These are phyloP conservation scores for Colletotrichum limetticola DNA, from an alignment of 2,329 filamentous ascomycete genomes.

Conservation along the genomic window DNA sequence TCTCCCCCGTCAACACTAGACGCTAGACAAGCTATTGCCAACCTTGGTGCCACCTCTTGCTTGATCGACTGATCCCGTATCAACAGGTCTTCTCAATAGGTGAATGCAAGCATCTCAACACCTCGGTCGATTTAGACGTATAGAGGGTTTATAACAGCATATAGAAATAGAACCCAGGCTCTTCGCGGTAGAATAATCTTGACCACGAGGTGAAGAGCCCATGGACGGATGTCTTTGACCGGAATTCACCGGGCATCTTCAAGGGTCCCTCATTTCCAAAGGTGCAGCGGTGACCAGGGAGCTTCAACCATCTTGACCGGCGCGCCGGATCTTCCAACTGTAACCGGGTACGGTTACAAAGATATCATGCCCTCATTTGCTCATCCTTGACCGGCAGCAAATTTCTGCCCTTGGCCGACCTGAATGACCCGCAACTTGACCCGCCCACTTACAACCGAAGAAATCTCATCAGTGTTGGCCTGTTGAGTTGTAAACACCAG, in stretches of 20 bases:
- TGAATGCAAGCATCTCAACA: not conserved
- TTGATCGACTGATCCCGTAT: not conserved
- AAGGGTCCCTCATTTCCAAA: constrained; percentile 5
- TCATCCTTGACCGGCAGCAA: not conserved
- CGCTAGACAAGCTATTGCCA: constrained; percentile 14
- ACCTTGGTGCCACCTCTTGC: not conserved
- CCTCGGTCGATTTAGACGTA: not conserved
- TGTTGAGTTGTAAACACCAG: not conserved
- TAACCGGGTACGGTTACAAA: not conserved
- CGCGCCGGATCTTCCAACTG: constrained; percentile 13
- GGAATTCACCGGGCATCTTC: constrained; percentile 16
- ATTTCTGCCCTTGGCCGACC: constrained; percentile 24
- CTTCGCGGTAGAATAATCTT: not conserved
- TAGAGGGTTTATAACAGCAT: not conserved
- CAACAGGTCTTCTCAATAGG: not conserved
- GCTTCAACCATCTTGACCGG: constrained; percentile 13
- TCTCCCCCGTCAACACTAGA: not conserved
- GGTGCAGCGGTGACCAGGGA: constrained; percentile 1
- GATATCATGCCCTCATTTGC: not conserved
- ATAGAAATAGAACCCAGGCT: not conserved
- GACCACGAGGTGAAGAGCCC: not conserved
- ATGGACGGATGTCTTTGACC: not conserved
- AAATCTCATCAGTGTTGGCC: not conserved
- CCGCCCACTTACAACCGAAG: not conserved
- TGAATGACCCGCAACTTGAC: constrained; percentile 18